phyloP scores from a whole-genome alignment of 257 asterid genomes.

The Craterostigma plantagineum region DNA sequence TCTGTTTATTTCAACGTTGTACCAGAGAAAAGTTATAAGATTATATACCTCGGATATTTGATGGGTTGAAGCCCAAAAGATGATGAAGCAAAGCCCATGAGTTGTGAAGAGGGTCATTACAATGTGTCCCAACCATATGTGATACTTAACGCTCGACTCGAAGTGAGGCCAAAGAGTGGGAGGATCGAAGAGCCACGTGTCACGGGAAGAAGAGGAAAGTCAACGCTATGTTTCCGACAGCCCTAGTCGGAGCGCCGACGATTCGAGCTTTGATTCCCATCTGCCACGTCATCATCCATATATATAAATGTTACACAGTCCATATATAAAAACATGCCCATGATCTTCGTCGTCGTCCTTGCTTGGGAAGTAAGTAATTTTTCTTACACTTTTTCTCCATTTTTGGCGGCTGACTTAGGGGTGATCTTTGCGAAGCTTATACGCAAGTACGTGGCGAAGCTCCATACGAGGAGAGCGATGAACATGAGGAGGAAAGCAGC shows the following conservation, averaged over 20 bases:
- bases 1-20: too few relatives aligned
- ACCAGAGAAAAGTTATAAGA: too few relatives aligned
- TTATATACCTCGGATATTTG: conserved; percentile 34
- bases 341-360: too few relatives aligned
- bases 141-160: conserved; percentile 64
- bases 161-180: conserved; percentile 49
- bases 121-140: conserved; percentile 78
- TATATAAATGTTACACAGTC: background rate
- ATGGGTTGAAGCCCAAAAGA: conserved; percentile 36
- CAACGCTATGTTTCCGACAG: conserved; percentile 42
- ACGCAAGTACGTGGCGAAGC: conserved; percentile 23
- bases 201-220: conserved; percentile 66
- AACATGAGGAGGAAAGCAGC: conserved; percentile 57
- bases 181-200: conserved; percentile 68
- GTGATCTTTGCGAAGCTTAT: conserved; percentile 26
- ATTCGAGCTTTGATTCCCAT: conserved; percentile 54
- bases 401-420: conserved; percentile 32
- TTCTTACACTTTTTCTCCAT: conserved; percentile 40
- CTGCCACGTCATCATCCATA: conserved; percentile 20
- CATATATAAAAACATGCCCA: too few relatives aligned
- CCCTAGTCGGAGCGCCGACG: conserved; percentile 36
- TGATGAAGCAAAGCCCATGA: conserved; percentile 45
- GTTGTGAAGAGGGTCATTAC: conserved; percentile 49
- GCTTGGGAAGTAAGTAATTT: too few relatives aligned
- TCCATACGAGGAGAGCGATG: conserved; percentile 60